A percentile compares a stretch with the other conserved stretches of the same genome.
Conservation (phyloP, 768 basidiomycete genomes). For the Sarcomyxa edulis region DNA sequence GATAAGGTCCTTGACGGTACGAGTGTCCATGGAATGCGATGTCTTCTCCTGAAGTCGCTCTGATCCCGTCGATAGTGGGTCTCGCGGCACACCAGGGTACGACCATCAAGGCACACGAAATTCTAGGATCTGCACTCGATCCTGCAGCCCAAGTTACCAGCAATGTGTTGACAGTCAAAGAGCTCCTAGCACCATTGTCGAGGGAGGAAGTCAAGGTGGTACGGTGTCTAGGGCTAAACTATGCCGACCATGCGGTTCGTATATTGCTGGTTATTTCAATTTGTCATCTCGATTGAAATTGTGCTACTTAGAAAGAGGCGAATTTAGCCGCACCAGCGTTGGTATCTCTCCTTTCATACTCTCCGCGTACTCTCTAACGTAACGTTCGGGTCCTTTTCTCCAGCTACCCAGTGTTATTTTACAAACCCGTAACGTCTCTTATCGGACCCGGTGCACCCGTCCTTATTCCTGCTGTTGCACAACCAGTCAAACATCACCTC, state of each 20-base stretch:
- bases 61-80: conserved; percentile 41
- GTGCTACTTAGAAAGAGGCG: conserved; percentile 49
- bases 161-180: conserved; percentile 63
- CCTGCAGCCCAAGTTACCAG: conserved; percentile 58
- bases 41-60: conserved; percentile 1
- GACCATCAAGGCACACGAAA: conserved; percentile 64
- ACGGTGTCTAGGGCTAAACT: conserved; percentile 77
- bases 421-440: conserved; percentile 67
- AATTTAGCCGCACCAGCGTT: conserved; percentile 62
- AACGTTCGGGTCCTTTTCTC: background rate
- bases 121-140: conserved; percentile 65
- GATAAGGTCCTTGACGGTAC: conserved; percentile 61
- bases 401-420: conserved; percentile 73
- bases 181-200: conserved; percentile 65
- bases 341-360: conserved; percentile 13
- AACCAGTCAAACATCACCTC: conserved; percentile 64
- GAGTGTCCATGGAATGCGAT: conserved; percentile 8
- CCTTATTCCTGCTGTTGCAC: conserved; percentile 59
- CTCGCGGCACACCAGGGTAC: conserved; percentile 45
- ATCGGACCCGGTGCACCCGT: conserved; percentile 68
- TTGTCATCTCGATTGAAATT: background rate
- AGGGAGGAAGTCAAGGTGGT: conserved; percentile 63
- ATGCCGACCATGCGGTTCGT: conserved; percentile 75
- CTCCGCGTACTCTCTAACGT: background rate
- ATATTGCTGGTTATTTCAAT: conserved; percentile 4